Base-by-base conservation (phyloP, 2,329 filamentous ascomycete genomes). In the Neoascochyta sp. region DNA sequence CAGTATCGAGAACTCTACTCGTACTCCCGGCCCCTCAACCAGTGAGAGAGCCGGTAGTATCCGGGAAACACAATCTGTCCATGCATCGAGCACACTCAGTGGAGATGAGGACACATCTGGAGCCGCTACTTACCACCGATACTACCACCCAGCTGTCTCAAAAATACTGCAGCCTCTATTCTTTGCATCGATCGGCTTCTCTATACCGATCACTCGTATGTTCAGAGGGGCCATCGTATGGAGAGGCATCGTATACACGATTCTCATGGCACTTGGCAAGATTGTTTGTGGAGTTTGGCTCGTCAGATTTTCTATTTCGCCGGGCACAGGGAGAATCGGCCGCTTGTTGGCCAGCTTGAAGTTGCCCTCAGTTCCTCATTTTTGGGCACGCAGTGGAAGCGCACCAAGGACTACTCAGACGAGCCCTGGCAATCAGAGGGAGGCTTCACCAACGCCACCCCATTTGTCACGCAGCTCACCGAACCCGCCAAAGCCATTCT, bases 141-240 rank as follows among this genome's bases (percentile, higher is more conserved):
- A 70, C 47, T 75, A 69, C 45, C 52, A 60, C 7, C 52, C 63
- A 13, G 55, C 67, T 1, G 61, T 72, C 0, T 53, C 74, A 3
- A 65, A 65, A 7, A 66, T 88, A 0, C 56, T 89, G 0, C 77
- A 77, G 27, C 83, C 84, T 0, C 73, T 86, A 34, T 88, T 89
- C 62, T 89, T 89, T 49, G 83, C 73, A 2, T 78, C 74, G 0
- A 82, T 90, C 19, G 85, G 85, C 0, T 89, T 90, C 52, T 81
- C 84, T 0, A 83, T 92, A 2, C 85, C 85, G 0, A 81, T 90
- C 16, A 76, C 73, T 0, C 63, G 75, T 5, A 78, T 92, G 69
- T 90, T 88, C 46, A 55, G 57, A 0, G 75, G 75, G 0, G 50
- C 63, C 0, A 69, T 84, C 0, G 62, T 88, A 2, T 92, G 83